A percentile compares a stretch with the other conserved stretches of the same genome.
phyloP scores from a whole-genome alignment of 2,329 filamentous ascomycete genomes.

The Zarea fungicola region DNA sequence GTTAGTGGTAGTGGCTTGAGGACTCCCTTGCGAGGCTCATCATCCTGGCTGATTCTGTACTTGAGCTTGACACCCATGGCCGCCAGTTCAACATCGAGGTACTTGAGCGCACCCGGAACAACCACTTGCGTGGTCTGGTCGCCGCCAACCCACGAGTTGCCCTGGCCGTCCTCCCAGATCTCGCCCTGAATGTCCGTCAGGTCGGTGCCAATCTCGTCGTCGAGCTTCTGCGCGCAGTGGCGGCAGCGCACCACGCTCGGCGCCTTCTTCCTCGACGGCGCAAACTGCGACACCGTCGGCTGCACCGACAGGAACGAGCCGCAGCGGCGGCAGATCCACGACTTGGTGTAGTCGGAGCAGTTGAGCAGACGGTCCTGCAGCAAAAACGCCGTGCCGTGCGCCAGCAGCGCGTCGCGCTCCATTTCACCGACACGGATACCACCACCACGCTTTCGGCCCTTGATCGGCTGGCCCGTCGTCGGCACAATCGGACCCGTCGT shows the following conservation, averaged over 20 bases:
- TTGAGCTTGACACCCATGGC: constrained; percentile 96
- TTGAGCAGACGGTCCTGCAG: constrained; percentile 95
- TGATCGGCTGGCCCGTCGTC: constrained; percentile 92
- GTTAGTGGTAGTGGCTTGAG: constrained; percentile 35
- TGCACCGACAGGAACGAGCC: constrained; percentile 88
- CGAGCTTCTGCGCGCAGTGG: constrained; percentile 62
- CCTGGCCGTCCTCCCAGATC: constrained; percentile 90
- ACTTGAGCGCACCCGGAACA: constrained; percentile 88
- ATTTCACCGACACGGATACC: constrained; percentile 99
- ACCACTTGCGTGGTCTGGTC: constrained; percentile 88
- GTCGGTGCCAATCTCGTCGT: constrained; percentile 53
- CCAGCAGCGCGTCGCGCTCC: constrained; percentile 92
- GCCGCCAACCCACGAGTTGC: constrained; percentile 78
- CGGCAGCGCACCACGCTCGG: constrained; percentile 72
- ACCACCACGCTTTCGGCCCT: constrained; percentile 91
- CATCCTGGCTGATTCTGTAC: constrained; percentile 63
- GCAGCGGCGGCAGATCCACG: constrained; percentile 85
- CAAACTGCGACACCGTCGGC: constrained; percentile 64
- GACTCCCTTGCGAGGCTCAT: constrained; percentile 53
- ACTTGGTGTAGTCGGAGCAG: constrained; percentile 87
- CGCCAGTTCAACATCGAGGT: constrained; percentile 88
- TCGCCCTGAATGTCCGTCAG: constrained; percentile 58
- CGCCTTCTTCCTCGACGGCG: constrained; percentile 57
- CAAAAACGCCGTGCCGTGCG: constrained; percentile 91
- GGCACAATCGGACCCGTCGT: constrained; percentile 90